A percentile compares a stretch with the other conserved stretches of the same genome.
These are phyloP conservation scores for Penicillium steckii DNA, from an alignment of 495 filamentous ascomycete genomes.

Conservation along the genomic window DNA sequence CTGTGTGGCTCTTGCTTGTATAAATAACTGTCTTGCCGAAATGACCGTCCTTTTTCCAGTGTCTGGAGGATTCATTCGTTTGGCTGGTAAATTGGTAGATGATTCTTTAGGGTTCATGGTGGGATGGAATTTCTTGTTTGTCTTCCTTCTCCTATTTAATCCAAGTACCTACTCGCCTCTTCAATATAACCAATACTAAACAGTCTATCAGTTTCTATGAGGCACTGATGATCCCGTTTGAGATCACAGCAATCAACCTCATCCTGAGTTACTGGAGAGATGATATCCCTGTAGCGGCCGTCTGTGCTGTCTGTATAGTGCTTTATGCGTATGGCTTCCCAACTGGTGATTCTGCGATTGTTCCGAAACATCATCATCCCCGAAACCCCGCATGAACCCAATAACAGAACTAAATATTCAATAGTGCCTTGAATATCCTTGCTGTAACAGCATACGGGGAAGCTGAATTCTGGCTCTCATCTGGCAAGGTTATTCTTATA, in stretches of 20 bases:
- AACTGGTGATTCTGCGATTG: neutral
- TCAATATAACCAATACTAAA: neutral
- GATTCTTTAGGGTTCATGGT: conserved; percentile 55
- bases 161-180: neutral
- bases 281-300: conserved; percentile 52
- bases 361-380: neutral
- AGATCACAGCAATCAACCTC: conserved; percentile 67
- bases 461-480: conserved; percentile 66
- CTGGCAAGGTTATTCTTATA: conserved; percentile 70
- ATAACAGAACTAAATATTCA: neutral
- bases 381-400: neutral
- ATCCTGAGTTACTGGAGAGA: conserved; percentile 67
- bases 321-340: conserved; percentile 25
- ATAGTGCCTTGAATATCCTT: conserved; percentile 31
- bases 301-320: conserved; percentile 30
- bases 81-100: conserved; percentile 49
- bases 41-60: conserved; percentile 53
- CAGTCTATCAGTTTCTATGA: conserved; percentile 46
- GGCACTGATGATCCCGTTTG: conserved; percentile 67
- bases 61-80: conserved; percentile 51
- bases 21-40: conserved; percentile 42
- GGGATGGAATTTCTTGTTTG: conserved; percentile 59
- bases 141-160: neutral
- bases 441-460: conserved; percentile 68
- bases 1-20: conserved; percentile 29